These are phyloP conservation scores for Dioszegia aurantiaca DNA, from an alignment of 768 basidiomycete genomes.

Conservation along the genomic window DNA sequence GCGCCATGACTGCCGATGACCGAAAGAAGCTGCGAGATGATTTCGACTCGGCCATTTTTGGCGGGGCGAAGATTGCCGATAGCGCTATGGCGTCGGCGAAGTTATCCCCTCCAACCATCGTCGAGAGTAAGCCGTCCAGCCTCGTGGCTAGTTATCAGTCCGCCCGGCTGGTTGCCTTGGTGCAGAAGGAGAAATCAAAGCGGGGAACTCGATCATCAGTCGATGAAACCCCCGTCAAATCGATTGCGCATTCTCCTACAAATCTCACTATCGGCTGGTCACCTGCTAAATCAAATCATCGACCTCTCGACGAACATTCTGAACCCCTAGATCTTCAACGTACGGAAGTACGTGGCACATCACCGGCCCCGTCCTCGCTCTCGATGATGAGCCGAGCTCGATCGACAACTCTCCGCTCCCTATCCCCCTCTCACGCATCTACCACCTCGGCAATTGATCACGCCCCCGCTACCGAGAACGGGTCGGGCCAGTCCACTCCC, in stretches of 20 bases:
- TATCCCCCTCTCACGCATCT: constrained; percentile 24
- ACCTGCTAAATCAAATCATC: not conserved
- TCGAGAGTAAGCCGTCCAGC: not conserved
- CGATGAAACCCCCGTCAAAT: not conserved
- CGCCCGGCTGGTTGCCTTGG: constrained; percentile 31
- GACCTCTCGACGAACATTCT: constrained; percentile 5
- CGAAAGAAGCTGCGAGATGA: constrained; percentile 30
- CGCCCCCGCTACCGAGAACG: constrained; percentile 1
- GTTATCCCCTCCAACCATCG: constrained; percentile 4
- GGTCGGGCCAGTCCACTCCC: constrained; percentile 41
- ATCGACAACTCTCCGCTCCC: constrained; percentile 6
- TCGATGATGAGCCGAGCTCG: constrained; percentile 2
- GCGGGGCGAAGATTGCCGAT: constrained; percentile 19
- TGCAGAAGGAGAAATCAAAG: not conserved
- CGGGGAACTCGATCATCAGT: not conserved
- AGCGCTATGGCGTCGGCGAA: not conserved
- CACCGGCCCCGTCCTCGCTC: constrained; percentile 30
- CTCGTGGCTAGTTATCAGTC: constrained; percentile 36
- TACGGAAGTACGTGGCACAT: constrained; percentile 21
- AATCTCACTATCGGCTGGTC: constrained; percentile 10
- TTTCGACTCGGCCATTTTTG: constrained; percentile 42
- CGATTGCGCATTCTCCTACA: not conserved
- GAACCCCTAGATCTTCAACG: constrained; percentile 21
- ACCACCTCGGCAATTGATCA: constrained; percentile 12
- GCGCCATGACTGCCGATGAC: constrained; percentile 26